Conservation (phyloP, 495 filamentous ascomycete genomes). For the Neurospora tetraspora region DNA sequence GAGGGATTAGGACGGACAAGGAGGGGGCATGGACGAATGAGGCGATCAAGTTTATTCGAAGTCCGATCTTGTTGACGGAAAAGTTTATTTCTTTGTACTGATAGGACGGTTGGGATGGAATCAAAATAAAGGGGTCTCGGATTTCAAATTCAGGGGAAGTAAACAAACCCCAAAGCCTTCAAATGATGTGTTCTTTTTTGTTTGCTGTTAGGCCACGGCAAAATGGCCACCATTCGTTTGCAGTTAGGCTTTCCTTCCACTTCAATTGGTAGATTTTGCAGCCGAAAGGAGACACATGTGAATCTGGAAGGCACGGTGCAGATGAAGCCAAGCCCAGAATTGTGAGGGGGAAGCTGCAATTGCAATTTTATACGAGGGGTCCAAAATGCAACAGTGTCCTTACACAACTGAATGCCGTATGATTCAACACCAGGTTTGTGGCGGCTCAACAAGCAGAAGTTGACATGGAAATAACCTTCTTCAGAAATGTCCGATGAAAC, state of each 20-base stretch:
- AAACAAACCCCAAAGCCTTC: background rate
- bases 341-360: background rate
- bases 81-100: background rate
- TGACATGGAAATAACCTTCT: background rate
- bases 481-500: background rate
- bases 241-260: background rate
- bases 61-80: background rate
- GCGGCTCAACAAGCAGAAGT: background rate
- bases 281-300: background rate
- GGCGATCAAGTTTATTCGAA: constrained; percentile 1
- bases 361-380: background rate
- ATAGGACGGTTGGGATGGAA: background rate
- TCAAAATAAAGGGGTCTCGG: background rate
- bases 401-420: background rate
- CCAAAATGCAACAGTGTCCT: background rate
- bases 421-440: background rate
- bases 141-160: background rate
- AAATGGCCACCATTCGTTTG: background rate
- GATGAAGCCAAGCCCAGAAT: background rate
- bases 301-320: background rate
- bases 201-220: background rate
- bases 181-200: background rate
- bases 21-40: constrained; percentile 2
- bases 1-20: background rate
- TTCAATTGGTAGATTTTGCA: background rate